Conservation (phyloP, 2,329 filamentous ascomycete species). For the Ophiostoma australiae region DNA sequence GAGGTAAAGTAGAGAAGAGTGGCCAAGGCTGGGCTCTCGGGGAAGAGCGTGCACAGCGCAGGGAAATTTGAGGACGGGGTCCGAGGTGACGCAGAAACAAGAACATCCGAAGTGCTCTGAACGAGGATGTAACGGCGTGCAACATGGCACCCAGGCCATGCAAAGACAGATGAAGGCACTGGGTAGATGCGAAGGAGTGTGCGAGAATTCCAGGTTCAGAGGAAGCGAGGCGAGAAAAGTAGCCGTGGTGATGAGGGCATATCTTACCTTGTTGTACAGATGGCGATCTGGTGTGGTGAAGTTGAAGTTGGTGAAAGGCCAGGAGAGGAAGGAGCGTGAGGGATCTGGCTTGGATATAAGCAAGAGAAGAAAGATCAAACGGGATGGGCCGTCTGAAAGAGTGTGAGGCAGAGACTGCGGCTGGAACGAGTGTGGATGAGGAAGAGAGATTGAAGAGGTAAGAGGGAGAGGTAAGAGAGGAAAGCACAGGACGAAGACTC, state of each 20-base stretch:
- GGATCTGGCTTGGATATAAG: neutral
- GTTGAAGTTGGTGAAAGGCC: neutral
- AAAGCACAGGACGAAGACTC: neutral
- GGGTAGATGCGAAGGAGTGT: too few species aligned
- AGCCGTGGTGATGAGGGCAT: neutral
- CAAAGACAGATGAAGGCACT: neutral
- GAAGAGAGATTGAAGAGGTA: neutral
- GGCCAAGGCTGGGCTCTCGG: neutral
- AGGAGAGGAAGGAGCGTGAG: neutral
- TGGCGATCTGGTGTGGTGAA: neutral
- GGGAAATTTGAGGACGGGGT: constrained; percentile 22
- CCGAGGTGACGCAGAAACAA: constrained; percentile 24
- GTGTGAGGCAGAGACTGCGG: neutral
- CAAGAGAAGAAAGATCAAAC: neutral
- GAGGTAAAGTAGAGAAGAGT: neutral
- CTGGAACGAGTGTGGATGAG: neutral
- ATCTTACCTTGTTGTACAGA: neutral
- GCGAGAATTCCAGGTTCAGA: neutral
- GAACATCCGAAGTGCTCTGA: constrained; percentile 14
- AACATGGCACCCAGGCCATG: neutral
- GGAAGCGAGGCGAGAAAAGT: neutral
- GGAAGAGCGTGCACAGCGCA: neutral
- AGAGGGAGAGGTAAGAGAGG: neutral
- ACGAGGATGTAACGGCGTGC: constrained; percentile 15
- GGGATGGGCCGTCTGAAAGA: neutral